Evolutionary conservation across 2,329 filamentous ascomycete genomes (phyloP).

Genomic region (Fusarium proliferatum): DNA sequence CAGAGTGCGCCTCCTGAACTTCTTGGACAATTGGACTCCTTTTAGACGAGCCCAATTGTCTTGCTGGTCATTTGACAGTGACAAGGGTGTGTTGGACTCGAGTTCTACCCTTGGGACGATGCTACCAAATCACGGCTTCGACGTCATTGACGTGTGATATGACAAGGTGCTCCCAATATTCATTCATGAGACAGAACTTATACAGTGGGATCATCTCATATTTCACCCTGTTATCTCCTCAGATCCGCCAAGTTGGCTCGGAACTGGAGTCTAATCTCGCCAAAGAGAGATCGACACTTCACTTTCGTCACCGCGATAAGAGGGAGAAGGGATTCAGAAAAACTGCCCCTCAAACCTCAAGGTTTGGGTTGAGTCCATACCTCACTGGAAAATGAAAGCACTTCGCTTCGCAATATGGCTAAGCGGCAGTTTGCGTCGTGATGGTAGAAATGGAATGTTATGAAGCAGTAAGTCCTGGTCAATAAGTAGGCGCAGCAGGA

Average conservation of each 20-base stretch:
- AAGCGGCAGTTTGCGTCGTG: neutral
- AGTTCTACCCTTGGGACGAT: neutral
- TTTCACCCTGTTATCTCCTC: constrained; percentile 3
- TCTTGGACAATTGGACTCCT: neutral
- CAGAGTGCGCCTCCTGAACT: neutral
- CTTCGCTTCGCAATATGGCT: neutral
- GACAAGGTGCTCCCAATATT: constrained; percentile 14
- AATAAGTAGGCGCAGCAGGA: neutral
- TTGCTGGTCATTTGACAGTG: constrained; percentile 1
- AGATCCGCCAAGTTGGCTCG: constrained; percentile 6
- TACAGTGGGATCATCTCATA: neutral
- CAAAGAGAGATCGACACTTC: constrained; percentile 23
- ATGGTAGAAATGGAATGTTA: neutral
- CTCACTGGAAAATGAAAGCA: neutral
- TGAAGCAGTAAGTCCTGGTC: neutral
- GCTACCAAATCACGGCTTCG: constrained; percentile 5
- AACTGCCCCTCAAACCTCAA: neutral
- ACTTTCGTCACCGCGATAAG: constrained; percentile 7
- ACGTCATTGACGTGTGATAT: constrained; percentile 19
- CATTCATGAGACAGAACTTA: neutral
- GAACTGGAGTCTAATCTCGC: constrained; percentile 18
- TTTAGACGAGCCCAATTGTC: neutral
- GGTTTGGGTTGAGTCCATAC: neutral
- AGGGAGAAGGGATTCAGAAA: constrained; percentile 11
- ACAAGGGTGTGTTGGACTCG: neutral